A percentile compares a stretch with the other conserved stretches of the same genome.
Conservation (phyloP, 768 basidiomycete genomes). For the Collybia sp. region DNA sequence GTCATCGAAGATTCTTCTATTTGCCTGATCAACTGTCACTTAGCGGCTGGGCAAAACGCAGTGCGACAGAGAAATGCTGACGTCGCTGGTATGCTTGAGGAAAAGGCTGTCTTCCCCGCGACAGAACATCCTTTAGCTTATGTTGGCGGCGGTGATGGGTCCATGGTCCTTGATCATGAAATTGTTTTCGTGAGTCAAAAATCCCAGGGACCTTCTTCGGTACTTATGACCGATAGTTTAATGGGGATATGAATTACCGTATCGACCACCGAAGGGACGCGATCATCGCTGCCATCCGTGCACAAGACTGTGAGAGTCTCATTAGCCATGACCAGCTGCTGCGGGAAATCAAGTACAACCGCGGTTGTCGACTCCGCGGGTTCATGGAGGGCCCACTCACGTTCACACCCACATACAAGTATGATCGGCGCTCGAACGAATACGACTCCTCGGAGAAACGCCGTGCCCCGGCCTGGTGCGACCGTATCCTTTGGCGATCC, state of each 20-base stretch:
- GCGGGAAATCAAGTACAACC: constrained; percentile 86
- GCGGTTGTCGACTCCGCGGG: constrained; percentile 77
- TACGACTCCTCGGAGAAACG: constrained; percentile 90
- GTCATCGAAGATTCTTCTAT: constrained; percentile 89
- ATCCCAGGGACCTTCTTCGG: neutral
- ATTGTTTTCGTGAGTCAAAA: constrained; percentile 70
- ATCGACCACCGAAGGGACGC: constrained; percentile 89
- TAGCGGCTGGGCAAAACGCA: constrained; percentile 91
- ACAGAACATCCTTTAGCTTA: constrained; percentile 61
- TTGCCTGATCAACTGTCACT: constrained; percentile 95
- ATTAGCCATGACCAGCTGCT: constrained; percentile 81
- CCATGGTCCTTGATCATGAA: constrained; percentile 93
- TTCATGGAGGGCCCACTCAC: constrained; percentile 81
- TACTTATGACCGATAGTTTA: constrained; percentile 44
- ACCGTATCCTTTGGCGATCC: constrained; percentile 81
- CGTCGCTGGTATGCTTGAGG: constrained; percentile 82
- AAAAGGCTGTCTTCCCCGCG: constrained; percentile 60
- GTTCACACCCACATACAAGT: constrained; percentile 94
- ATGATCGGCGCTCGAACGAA: constrained; percentile 70
- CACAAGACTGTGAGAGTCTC: constrained; percentile 60
- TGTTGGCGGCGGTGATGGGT: constrained; percentile 88
- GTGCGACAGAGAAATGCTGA: constrained; percentile 83
- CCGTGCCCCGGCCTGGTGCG: constrained; percentile 94
- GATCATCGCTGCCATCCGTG: constrained; percentile 66
- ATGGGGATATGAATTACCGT: constrained; percentile 96